Conservation (phyloP, 106 monocot genomes). For the Apostasia ramifera region DNA sequence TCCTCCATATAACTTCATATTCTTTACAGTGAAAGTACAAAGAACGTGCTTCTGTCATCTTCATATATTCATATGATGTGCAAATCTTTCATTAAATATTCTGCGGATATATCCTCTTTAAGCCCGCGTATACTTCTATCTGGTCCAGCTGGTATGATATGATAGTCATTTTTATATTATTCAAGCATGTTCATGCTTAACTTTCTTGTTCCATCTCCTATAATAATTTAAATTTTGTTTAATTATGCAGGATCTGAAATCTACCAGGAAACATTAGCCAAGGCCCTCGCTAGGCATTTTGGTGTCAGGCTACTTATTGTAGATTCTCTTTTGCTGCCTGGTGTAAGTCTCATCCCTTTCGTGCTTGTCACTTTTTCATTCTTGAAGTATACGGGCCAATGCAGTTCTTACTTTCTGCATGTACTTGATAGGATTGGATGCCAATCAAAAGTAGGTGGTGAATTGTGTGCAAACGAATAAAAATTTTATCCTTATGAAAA, state of each 20-base stretch:
- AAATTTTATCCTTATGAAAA: not conserved
- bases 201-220: not conserved
- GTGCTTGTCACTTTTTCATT: not conserved
- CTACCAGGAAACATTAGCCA: conserved; percentile 25
- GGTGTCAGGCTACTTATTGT: conserved; percentile 17
- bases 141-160: conserved; percentile 18
- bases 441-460: no score
- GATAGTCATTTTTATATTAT: not conserved
- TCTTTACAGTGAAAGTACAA: conserved; percentile 21
- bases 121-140: conserved; percentile 23
- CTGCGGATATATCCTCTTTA: conserved; percentile 20
- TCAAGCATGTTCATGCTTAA: not conserved
- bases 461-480: not conserved
- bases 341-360: conserved; percentile 16
- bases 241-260: conserved; percentile 23
- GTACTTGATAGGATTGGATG: no score
- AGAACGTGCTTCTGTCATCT: conserved; percentile 22
- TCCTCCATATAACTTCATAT: not conserved
- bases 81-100: conserved; percentile 12
- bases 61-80: conserved; percentile 25
- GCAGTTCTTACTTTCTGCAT: not conserved
- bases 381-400: not conserved
- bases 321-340: conserved; percentile 24
- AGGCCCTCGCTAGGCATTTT: conserved; percentile 23
- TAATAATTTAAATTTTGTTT: not conserved